These are phyloP conservation scores for Hsuehochloa calcarea DNA, from an alignment of 176 grass and related monocot species.

Conservation along the genomic window DNA sequence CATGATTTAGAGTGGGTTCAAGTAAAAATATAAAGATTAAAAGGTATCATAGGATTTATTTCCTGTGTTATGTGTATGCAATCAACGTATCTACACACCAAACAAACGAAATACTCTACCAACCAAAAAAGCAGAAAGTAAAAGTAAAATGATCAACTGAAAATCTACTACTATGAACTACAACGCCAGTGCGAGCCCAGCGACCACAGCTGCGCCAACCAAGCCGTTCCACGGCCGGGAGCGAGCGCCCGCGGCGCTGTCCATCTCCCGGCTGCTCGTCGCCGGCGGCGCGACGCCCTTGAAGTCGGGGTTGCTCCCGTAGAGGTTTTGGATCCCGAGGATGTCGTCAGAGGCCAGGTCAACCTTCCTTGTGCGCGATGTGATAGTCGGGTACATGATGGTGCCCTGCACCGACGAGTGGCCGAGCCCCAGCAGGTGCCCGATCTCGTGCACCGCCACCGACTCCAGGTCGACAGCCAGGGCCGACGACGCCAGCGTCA, in stretches of 20 bases:
- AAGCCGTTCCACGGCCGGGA: background rate
- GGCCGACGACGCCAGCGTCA: constrained; percentile 20
- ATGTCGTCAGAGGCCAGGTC: constrained; percentile 70
- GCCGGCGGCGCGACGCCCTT: constrained; percentile 46
- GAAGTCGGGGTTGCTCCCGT: constrained; percentile 73
- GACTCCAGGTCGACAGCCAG: constrained; percentile 83
- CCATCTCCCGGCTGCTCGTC: constrained; percentile 54
- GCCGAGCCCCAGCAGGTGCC: constrained; percentile 79
- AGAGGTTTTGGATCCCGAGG: constrained; percentile 62
- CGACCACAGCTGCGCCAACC: constrained; percentile 10
- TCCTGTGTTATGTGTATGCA: background rate
- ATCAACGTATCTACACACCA: background rate
- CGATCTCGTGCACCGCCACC: constrained; percentile 96
- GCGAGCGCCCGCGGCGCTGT: constrained; percentile 9
- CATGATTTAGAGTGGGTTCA: too few species aligned
- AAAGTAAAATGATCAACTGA: background rate
- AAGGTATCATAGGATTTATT: too few species aligned
- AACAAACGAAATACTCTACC: background rate
- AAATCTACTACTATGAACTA: background rate
- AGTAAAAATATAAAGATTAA: too few species aligned
- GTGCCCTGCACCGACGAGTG: constrained; percentile 55
- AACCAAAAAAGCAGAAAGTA: background rate
- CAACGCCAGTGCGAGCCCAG: constrained; percentile 6
- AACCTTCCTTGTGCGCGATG: constrained; percentile 62
- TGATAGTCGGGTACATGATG: constrained; percentile 87